Conservation (phyloP, 2,329 filamentous ascomycete genomes). For the Ceratocystis ficicola region DNA sequence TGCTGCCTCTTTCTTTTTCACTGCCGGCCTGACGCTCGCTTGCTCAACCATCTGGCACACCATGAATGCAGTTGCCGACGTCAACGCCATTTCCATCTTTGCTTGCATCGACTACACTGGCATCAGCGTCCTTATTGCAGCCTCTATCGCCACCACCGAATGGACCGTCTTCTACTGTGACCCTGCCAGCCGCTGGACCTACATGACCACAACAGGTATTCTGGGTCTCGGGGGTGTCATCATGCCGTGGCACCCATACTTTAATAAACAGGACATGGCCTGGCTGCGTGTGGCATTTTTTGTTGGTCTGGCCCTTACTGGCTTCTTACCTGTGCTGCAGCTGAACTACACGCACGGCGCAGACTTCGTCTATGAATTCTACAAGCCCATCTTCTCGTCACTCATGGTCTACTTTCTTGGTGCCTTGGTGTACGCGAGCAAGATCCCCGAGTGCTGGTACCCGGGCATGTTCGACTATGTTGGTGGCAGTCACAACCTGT, state of each 20-base stretch:
- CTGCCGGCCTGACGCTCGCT: slow-evolving; percentile 83
- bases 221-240: slow-evolving; percentile 81
- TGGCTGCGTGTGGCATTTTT: slow-evolving; percentile 91
- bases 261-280: slow-evolving; percentile 85
- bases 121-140: slow-evolving; percentile 86
- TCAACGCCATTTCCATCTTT: slow-evolving; percentile 81
- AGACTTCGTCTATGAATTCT: slow-evolving; percentile 79
- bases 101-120: slow-evolving; percentile 98
- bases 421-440: slow-evolving; percentile 78
- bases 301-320: slow-evolving; percentile 72
- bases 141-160: slow-evolving; percentile 94
- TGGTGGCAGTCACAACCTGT: slow-evolving; percentile 91
- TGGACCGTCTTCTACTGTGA: slow-evolving; percentile 99
- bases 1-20: slow-evolving; percentile 89
- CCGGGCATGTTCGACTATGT: slow-evolving; percentile 92
- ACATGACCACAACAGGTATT: slow-evolving; percentile 68
- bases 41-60: slow-evolving; percentile 98
- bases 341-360: slow-evolving; percentile 64
- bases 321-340: slow-evolving; percentile 79
- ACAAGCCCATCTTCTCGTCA: slow-evolving; percentile 74
- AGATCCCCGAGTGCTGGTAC: slow-evolving; percentile 83
- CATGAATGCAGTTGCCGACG: slow-evolving; percentile 91
- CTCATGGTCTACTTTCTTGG: slow-evolving; percentile 75
- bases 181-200: slow-evolving; percentile 70
- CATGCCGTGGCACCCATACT: slow-evolving; percentile 88